phyloP scores from a whole-genome alignment of 1,284 basidiomycete species.

The Singerocomus inundabilis region DNA sequence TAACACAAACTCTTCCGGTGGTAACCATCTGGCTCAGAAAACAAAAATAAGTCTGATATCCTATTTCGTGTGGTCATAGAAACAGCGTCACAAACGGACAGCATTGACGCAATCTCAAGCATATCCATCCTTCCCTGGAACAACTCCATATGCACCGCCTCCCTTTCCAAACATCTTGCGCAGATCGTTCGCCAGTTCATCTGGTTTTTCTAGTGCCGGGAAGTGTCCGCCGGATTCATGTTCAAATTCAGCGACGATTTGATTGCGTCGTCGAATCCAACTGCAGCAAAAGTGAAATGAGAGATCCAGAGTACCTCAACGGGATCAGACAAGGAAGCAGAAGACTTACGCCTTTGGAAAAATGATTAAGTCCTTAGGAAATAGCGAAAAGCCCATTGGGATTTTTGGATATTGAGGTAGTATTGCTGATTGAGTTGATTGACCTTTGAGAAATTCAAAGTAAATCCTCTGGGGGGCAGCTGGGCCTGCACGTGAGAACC shows the following conservation, averaged over 20 bases:
- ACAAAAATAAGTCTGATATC: background rate
- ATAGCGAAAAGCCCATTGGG: constrained; percentile 48
- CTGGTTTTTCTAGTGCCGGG: constrained; percentile 38
- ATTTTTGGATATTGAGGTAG: constrained; percentile 26
- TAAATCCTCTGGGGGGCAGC: constrained; percentile 56
- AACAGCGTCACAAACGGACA: background rate
- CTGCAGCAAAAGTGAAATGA: constrained; percentile 11
- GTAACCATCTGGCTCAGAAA: no score
- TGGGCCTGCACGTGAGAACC: constrained; percentile 56
- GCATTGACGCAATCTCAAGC: constrained; percentile 6
- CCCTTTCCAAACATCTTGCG: constrained; percentile 44
- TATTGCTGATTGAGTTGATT: fast-evolving
- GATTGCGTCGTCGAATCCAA: constrained; percentile 22
- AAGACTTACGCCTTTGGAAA: constrained; percentile 40
- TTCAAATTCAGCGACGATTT: constrained; percentile 25
- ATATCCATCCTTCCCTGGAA: constrained; percentile 36
- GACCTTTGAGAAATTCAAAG: constrained; percentile 37
- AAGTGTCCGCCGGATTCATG: constrained; percentile 44
- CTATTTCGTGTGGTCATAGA: background rate
- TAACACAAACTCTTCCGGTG: no score
- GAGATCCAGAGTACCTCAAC: background rate
- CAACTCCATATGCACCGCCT: constrained; percentile 38
- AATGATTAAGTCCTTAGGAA: constrained; percentile 44
- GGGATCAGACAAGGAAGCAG: background rate
- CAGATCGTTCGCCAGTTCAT: constrained; percentile 37